Evolutionary conservation across 352 stramenopile genomes (phyloP), one percentile per base, ranked within the genome.

Genomic region (Blastocystis sp.): DNA sequence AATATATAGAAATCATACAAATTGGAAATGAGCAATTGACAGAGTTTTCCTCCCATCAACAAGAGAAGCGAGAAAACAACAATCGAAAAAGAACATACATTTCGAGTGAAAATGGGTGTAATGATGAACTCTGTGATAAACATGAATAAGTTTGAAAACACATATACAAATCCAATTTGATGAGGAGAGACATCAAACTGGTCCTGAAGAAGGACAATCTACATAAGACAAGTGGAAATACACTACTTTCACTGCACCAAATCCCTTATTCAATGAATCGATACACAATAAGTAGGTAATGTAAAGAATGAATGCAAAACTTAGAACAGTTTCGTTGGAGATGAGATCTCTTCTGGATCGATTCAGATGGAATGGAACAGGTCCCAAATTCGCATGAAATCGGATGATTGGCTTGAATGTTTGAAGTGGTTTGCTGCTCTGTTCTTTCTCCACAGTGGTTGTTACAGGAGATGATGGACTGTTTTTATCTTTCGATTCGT

Each of bases 181-280:
- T 57, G 51, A 7, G 71, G 71, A 27, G 71, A 67, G n/a, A 65
- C 71, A 49, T 83, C 35, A 39, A 83, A 83, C 42, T 83, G 71
- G 14, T 83, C 71, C 51, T 83, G 71, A 16, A 83, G 51, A 5
- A 83, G 49, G 9, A 83, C n/a, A 24, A 83, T 83, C 71, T 83
- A 39, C 16, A 29, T 32, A 9, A 27, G 1, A 83, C 32, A 1
- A 46, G 43, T 27, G 46, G 9, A n/a, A 7, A 63, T 32, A 1
- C 14, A 37, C 0, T 43, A 66, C 71, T 42, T 83, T 83, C 2
- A 83, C 58, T 4, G 71, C 57, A 11, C 71, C 71, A 27, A 83
- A 83, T 4, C 71, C 71, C 35, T 83, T 83, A 56, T 83, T 83
- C n/a, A 83, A 16, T 19, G 51, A 51, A n/a, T 83, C 71, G 1